Evolutionary conservation across 768 basidiomycete species (phyloP).

Genomic region (Podaxis carcinomalis): DNA sequence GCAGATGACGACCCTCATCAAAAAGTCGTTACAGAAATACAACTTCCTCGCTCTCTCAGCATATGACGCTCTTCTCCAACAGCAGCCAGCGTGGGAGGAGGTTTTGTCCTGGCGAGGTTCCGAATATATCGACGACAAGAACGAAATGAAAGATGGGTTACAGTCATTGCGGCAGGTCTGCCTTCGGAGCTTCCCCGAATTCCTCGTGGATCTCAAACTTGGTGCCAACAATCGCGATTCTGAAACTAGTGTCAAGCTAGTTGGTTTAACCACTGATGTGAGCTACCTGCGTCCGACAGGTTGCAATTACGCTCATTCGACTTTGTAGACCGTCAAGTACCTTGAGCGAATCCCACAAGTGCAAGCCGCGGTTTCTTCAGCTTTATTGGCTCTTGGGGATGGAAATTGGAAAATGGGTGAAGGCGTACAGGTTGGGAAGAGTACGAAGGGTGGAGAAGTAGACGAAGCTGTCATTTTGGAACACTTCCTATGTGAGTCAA

Average conservation of each 20-base stretch:
- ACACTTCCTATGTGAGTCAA: constrained; percentile 65
- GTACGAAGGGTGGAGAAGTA: constrained; percentile 39
- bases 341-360: constrained; percentile 69
- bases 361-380: constrained; percentile 59
- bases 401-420: constrained; percentile 89
- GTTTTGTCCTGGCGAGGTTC: constrained; percentile 50
- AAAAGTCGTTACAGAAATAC: constrained; percentile 73
- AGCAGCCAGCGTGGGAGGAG: constrained; percentile 66
- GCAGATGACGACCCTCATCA: constrained; percentile 61
- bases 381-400: constrained; percentile 69
- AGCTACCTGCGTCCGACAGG: not conserved
- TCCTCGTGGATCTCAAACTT: constrained; percentile 72
- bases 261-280: constrained; percentile 52
- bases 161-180: constrained; percentile 64
- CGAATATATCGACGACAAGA: constrained; percentile 40
- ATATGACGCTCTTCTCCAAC: constrained; percentile 52
- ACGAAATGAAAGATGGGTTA: constrained; percentile 71
- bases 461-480: constrained; percentile 63
- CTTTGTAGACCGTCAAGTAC: constrained; percentile 58
- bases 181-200: constrained; percentile 80
- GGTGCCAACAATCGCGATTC: constrained; percentile 51
- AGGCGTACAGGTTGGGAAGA: constrained; percentile 8
- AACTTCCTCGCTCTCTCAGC: constrained; percentile 76
- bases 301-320: not conserved
- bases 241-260: constrained; percentile 60